These are phyloP conservation scores for Globisporangium apiculatum DNA, from an alignment of 352 stramenopile genomes.

Conservation along the genomic window DNA sequence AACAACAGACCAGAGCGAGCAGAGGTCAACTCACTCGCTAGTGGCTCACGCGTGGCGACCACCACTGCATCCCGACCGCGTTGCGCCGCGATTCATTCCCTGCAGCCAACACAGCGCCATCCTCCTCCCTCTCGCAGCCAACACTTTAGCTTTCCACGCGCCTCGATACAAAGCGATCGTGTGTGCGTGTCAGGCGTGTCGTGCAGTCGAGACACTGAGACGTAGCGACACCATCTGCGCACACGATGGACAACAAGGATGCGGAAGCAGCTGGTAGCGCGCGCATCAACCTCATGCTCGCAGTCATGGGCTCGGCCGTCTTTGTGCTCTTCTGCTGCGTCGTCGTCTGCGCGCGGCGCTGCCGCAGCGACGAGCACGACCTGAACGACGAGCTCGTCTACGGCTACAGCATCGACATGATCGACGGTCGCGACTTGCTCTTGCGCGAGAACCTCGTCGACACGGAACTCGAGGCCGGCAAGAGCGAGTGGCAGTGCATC, in stretches of 20 bases:
- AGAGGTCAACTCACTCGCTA: no score
- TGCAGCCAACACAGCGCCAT: no score
- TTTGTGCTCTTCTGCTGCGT: conserved; percentile 46
- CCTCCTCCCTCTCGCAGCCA: no score
- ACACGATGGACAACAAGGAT: conserved; percentile 4
- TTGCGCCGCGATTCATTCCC: no score
- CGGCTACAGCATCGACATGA: conserved; percentile 40
- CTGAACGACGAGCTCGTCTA: conserved; percentile 20
- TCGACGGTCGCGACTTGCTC: conserved; percentile 39
- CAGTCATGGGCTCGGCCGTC: conserved; percentile 18
- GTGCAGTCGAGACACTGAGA: neutral
- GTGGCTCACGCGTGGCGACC: no score
- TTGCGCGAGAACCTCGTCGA: conserved; percentile 62
- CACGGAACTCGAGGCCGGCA: conserved; percentile 50
- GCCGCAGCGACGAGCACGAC: conserved; percentile 22
- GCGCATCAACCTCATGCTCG: conserved; percentile 12
- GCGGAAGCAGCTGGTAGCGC: neutral
- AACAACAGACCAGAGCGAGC: no score
- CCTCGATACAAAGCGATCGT: no score
- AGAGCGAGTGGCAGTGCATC: conserved; percentile 67
- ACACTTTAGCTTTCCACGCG: neutral
- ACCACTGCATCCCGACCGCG: no score
- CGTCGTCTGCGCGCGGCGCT: conserved; percentile 33
- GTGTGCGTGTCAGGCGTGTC: neutral
- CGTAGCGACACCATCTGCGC: neutral